Evolutionary conservation across 164 flowering plant species (phyloP).

Genomic region (Annona squamosa): DNA sequence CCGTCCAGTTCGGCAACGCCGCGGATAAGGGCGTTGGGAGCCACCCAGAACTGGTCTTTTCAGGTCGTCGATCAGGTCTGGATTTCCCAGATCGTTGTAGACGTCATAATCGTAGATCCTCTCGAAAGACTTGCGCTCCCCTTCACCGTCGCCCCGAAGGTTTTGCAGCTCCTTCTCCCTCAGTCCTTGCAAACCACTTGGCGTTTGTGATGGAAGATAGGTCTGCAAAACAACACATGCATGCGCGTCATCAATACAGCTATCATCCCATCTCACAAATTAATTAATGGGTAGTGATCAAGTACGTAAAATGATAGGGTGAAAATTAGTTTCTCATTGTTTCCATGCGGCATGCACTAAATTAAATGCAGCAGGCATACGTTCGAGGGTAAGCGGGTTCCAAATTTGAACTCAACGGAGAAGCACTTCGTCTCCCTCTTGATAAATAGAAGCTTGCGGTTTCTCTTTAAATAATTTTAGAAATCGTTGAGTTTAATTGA

Average conservation of each 20-base stretch:
- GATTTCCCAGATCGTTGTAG: slow-evolving; percentile 61
- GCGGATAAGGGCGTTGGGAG: slow-evolving; percentile 42
- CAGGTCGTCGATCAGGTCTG: slow-evolving; percentile 22
- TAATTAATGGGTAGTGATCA: too few relatives aligned
- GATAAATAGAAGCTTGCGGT: too few relatives aligned
- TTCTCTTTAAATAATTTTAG: too few relatives aligned
- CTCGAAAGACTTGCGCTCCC: slow-evolving; percentile 37
- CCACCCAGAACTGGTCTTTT: slow-evolving; percentile 53
- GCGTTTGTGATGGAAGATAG: slow-evolving; percentile 62
- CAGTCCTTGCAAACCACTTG: slow-evolving; percentile 31
- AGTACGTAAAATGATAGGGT: too few relatives aligned
- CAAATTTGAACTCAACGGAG: too few relatives aligned
- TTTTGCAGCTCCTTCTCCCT: slow-evolving; percentile 36
- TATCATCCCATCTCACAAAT: too few relatives aligned
- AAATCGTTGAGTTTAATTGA: too few relatives aligned
- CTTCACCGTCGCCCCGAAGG: slow-evolving; percentile 38
- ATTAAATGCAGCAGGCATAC: too few relatives aligned
- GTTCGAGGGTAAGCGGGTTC: too few relatives aligned
- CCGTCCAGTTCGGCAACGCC: slow-evolving; percentile 75
- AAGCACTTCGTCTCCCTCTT: too few relatives aligned
- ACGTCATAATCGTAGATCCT: slow-evolving; percentile 59
- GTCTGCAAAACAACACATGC: slow-evolving; percentile 24
- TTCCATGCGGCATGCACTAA: too few relatives aligned
- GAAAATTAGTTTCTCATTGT: too few relatives aligned
- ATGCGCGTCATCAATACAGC: not conserved